Base-by-base conservation (phyloP, 495 filamentous ascomycete genomes). In the Hypomontagnella submonticulosa region DNA sequence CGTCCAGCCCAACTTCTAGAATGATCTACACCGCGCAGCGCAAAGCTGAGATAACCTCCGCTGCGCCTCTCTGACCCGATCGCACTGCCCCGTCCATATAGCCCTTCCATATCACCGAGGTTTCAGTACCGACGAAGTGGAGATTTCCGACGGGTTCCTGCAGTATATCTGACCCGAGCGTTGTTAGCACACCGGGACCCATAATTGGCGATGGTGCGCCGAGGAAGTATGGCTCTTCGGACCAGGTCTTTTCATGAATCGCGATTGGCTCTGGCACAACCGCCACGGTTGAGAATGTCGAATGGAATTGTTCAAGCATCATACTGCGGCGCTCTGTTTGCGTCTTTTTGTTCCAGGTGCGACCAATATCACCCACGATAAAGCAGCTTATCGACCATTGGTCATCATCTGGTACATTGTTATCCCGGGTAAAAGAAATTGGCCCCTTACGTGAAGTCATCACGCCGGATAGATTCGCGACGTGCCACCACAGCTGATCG, bases 71-170 rank as follows among this genome's bases (percentile, higher is more conserved):
- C 52, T 79, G 58, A 1, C 77, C 79, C 19, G 63, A 71, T 3
- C 73, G 59, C 10, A 81, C 46, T 10, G 79, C 79, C 4, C 80
- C 80, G 49, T 81, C 78, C 75, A 81, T 80, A 53, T 81, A 80
- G 15, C 79, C 79, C 34, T 72, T 73, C 76, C 78, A 80, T 18
- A 75, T 69, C 11, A 40, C 38, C 0, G 75, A 63, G 15, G 75
- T 76, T 61, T 81, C 80, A 1, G 77, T 80, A 0, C 79, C 79
- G 0, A 70, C 75, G 53, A 80, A 81, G 53, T 81, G 80, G 5
- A 80, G 44, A 55, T 73, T 72, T 19, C 70, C 60, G 55, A 70
- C 70, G 4, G 66, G 61, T 16, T 65, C 61, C 30, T 53, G 37
- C 40, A 64, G 46, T 18, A 51, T 47, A 23, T 64, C 53, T 18